These are phyloP conservation scores for Ceratonia siliqua DNA, from an alignment of 306 rosid genomes.

Conservation along the genomic window DNA sequence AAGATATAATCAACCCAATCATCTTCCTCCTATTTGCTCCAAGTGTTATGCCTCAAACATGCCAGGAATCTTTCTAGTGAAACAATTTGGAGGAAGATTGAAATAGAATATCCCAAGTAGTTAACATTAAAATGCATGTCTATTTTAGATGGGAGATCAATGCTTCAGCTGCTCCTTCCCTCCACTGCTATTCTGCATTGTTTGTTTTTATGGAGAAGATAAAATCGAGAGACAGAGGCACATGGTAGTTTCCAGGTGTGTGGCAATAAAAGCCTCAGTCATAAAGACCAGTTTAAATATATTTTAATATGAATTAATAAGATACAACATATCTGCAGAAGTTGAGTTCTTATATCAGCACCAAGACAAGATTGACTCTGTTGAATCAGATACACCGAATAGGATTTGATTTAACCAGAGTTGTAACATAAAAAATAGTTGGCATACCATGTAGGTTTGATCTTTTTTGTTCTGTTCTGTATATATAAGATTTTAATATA, in stretches of 20 bases:
- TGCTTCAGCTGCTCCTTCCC: constrained; percentile 11
- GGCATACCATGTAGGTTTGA: constrained; percentile 6
- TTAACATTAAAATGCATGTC: not conserved
- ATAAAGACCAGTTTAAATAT: constrained; percentile 28
- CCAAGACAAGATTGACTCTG: constrained; percentile 19
- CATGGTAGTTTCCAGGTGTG: constrained; percentile 31
- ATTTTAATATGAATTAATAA: constrained; percentile 5
- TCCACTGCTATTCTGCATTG: not conserved
- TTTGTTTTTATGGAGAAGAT: constrained; percentile 29
- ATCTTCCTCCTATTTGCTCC: not conserved
- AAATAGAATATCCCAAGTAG: not conserved
- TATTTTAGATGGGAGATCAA: not conserved
- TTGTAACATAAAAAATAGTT: constrained; percentile 39
- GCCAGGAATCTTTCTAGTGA: not conserved
- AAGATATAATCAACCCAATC: not conserved
- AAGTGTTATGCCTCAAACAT: not conserved
- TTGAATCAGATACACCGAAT: constrained; percentile 34
- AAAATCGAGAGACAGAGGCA: constrained; percentile 32
- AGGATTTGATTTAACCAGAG: constrained; percentile 23
- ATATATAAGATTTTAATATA: constrained; percentile 26
- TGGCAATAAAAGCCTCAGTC: constrained; percentile 39
- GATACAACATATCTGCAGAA: constrained; percentile 17
- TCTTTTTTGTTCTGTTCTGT: constrained; percentile 24
- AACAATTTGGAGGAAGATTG: not conserved
- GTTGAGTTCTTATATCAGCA: constrained; percentile 15